A percentile compares a stretch with the other conserved stretches of the same genome.
phyloP scores from a whole-genome alignment of 345 rosid species.

The Rhodamnia rubescens region DNA sequence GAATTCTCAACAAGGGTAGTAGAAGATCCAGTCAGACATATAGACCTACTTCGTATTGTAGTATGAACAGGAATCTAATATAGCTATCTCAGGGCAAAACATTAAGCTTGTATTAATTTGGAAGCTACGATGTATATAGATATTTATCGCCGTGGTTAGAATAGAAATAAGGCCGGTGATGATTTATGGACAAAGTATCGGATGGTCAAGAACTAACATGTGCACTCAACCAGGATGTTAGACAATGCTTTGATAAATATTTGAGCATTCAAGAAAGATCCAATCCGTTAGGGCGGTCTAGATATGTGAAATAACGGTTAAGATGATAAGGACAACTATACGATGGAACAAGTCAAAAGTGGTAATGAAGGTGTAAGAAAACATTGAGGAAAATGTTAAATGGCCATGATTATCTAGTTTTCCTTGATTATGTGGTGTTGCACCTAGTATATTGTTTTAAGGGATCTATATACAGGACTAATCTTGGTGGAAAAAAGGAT shows the following conservation, averaged over 20 bases:
- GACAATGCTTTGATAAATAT: neutral
- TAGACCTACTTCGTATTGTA: neutral
- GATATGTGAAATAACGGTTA: neutral
- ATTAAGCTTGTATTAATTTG: neutral
- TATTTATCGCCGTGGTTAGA: neutral
- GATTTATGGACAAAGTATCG: neutral
- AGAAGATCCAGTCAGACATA: neutral
- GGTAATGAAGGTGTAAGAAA: neutral
- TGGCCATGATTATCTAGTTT: neutral
- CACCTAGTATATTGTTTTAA: neutral
- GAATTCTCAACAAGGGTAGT: neutral
- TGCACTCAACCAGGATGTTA: neutral
- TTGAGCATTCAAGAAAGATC: neutral
- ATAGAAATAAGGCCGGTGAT: neutral
- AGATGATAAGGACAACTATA: neutral
- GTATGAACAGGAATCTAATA: neutral
- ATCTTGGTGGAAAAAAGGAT: neutral
- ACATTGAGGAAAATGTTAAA: neutral
- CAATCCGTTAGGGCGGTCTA: neutral
- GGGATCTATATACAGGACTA: neutral
- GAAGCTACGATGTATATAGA: neutral
- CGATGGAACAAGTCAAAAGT: neutral
- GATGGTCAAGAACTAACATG: neutral
- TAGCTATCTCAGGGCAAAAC: neutral
- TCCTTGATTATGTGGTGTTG: neutral